Conservation (phyloP, 2,329 filamentous ascomycete genomes). For the Proliferodiscus dingleyae region DNA sequence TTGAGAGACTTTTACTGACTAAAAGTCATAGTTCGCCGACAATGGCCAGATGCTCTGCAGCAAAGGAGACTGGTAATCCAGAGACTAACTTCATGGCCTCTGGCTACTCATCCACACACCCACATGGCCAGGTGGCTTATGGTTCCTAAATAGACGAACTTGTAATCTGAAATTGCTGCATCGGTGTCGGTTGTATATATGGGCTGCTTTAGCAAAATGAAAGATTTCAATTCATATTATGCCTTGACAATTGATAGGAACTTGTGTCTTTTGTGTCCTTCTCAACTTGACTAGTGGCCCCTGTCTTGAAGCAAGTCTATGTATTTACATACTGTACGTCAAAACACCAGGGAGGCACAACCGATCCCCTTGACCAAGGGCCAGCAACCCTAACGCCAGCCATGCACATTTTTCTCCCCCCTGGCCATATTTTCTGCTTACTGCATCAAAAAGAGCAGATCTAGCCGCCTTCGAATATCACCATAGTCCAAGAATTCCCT, state of each 20-base stretch:
- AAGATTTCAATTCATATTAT: conserved; percentile 22
- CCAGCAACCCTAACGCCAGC: conserved; percentile 25
- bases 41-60: conserved; percentile 94
- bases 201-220: conserved; percentile 27
- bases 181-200: conserved; percentile 33
- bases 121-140: conserved; percentile 30
- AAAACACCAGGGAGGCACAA: conserved; percentile 5
- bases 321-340: conserved; percentile 23
- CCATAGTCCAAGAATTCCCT: not conserved
- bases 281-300: too few relatives aligned
- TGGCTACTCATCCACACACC: conserved; percentile 41
- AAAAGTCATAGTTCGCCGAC: conserved; percentile 74
- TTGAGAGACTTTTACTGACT: conserved; percentile 4
- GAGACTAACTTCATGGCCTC: conserved; percentile 76
- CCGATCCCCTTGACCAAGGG: conserved; percentile 20
- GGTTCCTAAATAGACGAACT: conserved; percentile 21
- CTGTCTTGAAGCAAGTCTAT: conserved; percentile 9
- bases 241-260: too few relatives aligned
- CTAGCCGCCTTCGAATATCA: not conserved
- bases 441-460: not conserved
- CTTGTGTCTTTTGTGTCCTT: too few relatives aligned
- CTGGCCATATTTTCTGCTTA: conserved; percentile 3
- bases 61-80: conserved; percentile 77
- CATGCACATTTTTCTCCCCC: conserved; percentile 18
- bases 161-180: conserved; percentile 26